These are phyloP conservation scores for Metarhizium guizhouense DNA, from an alignment of 2,329 filamentous ascomycete genomes.

Conservation along the genomic window DNA sequence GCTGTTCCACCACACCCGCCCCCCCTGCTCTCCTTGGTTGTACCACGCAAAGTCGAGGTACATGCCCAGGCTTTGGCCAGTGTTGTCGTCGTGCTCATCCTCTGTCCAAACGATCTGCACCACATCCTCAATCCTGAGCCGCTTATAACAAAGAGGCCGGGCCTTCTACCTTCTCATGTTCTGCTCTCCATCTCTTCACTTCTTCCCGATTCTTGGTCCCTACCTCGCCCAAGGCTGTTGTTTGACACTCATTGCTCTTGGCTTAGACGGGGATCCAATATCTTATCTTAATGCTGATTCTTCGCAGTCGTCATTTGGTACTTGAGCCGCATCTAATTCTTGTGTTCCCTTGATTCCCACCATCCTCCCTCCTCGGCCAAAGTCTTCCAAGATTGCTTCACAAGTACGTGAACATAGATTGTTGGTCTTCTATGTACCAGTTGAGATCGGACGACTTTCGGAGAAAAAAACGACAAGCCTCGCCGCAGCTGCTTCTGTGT, in stretches of 20 bases:
- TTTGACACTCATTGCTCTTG: neutral
- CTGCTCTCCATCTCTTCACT: constrained; percentile 1
- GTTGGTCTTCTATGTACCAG: neutral
- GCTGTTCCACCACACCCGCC: constrained; percentile 2
- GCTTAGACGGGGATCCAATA: constrained; percentile 17
- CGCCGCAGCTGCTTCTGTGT: neutral
- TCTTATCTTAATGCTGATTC: constrained; percentile 20
- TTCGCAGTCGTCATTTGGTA: neutral
- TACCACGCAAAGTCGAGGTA: constrained; percentile 1
- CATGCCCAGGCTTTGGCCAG: constrained; percentile 1
- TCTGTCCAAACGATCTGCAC: constrained; percentile 7
- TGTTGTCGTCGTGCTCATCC: neutral
- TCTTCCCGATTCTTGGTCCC: constrained; percentile 3
- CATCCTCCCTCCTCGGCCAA: neutral
- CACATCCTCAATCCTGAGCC: constrained; percentile 9
- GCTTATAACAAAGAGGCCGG: constrained; percentile 13
- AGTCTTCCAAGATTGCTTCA: neutral
- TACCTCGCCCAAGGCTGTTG: constrained; percentile 9
- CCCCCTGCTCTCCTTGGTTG: constrained; percentile 4
- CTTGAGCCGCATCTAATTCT: neutral
- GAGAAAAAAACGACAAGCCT: neutral
- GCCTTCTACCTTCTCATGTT: constrained; percentile 9
- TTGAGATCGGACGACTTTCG: neutral
- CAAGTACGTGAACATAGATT: neutral
- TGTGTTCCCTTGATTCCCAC: neutral